Base-by-base conservation (phyloP, 306 rosid genomes). In the Lathyrus sativus region DNA sequence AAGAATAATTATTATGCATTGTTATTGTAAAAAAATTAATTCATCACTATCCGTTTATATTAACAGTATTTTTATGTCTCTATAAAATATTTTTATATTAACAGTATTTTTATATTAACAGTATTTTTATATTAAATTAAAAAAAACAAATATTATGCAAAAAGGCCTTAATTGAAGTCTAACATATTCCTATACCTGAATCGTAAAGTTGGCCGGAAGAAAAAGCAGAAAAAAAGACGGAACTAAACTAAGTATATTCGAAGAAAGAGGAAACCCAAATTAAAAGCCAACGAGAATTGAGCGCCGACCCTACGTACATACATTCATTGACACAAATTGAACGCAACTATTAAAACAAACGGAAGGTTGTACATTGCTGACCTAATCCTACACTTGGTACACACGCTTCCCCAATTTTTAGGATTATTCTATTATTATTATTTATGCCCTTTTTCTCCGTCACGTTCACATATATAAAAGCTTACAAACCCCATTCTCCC, bases 291-390 rank as follows among this genome's bases (percentile, higher is more conserved):
- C 75, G 57, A 43, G 56, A 62, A 15, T 49, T 10, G 60, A 38
- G 29, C 58, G 2, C 53, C 46, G 1, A 65, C 48, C 37, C 15
- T 45, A 19, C 22, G 1, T 19, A 19, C 41, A 61, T 43, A 18
- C 41, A 62, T 44, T 46, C 5, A 7, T 9, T 53, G 58, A 5
- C 3, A n/a, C n/a, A 43, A 54, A 35, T 35, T 55, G 43, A 76
- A 50, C 2, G 17, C 42, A 49, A 38, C 24, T 11, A 51, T 9
- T 15, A 11, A 2, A 11, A 29, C 15, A 0, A 60, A 28, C 60
- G 84, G 78, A 81, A 74, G 73, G 70, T 53, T 15, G 13, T 65
- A 46, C 64, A 66, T 63, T 48, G 70, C 53, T 73, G 87, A 81
- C 82, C 63, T 13, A 22, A 45, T 35, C 54, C 51, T 41, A 67